Percentiles rank a stretch among this genome's conserved stretches.
Conservation (phyloP, 2,329 filamentous ascomycete genomes). For the Colletotrichum endophyticum region DNA sequence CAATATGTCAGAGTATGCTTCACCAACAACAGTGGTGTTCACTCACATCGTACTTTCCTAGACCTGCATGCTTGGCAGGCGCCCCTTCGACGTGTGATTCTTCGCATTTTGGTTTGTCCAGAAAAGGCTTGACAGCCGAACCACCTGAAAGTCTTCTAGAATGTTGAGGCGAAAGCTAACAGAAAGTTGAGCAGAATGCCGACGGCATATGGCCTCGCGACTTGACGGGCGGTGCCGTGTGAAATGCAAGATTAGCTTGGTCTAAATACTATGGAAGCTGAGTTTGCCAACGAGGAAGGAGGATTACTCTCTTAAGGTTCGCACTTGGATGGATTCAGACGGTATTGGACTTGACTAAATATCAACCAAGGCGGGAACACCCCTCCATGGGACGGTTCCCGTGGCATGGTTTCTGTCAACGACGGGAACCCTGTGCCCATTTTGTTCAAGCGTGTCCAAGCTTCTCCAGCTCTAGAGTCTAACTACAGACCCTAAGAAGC, state of each 20-base stretch:
- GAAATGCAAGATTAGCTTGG: neutral
- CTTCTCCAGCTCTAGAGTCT: neutral
- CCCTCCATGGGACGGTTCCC: neutral
- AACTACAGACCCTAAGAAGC: neutral
- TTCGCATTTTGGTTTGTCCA: neutral
- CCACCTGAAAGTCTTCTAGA: neutral
- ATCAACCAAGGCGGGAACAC: neutral
- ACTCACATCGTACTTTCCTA: constrained; percentile 17
- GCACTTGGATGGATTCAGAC: neutral
- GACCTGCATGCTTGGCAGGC: constrained; percentile 12
- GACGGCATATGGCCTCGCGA: neutral
- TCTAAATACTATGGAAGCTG: neutral
- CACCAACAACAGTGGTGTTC: too few relatives aligned
- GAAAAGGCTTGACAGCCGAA: neutral
- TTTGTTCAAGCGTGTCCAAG: neutral
- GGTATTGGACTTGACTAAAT: neutral
- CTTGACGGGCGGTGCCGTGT: neutral
- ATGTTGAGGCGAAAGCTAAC: neutral
- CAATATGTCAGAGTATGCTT: neutral
- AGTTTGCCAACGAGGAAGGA: neutral
- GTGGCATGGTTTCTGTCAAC: neutral
- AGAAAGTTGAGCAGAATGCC: neutral
- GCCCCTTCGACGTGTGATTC: constrained; percentile 14
- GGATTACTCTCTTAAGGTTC: neutral
- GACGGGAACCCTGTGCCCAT: neutral